Evolutionary conservation across 495 filamentous ascomycete species (phyloP), one percentile per base, ranked within the genome.

Genomic region (Penicillium salamii): DNA sequence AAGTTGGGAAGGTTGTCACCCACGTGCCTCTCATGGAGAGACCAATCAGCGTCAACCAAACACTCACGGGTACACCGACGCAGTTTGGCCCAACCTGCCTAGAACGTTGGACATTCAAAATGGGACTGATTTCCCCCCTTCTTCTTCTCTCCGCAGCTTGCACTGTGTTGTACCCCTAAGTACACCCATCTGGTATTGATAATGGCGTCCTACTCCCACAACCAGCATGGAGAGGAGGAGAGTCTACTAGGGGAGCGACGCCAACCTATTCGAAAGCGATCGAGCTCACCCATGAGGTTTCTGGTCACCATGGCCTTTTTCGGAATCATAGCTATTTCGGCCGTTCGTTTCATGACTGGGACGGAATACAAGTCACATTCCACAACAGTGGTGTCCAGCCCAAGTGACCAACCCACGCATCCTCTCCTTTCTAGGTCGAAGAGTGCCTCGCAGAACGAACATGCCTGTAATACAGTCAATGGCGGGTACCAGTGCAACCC

Each of bases 401-500:
- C 18, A 9, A 24, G 5, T 24, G 46, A 40, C 24, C 24, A 29
- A 18, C 35, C 24, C 14, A 1, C 4, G 7, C 3, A 23, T 5
- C 18, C 34, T 1, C 17, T 24, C 11, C n/a, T 17, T 14, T n/a
- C 28, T 12, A 32, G 8, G 7, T 23, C 35, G 0, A 32, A 23
- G 36, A 48, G 26, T 21, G 17, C 18, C 3, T 19, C 20, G 21
- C 33, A 8, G 14, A 7, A 8, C 3, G 43, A n/a, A n/a, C 24
- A 18, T 5, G 28, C 57, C 12, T 91, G 87, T 65, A 83, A 86
- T 59, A 79, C 73, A 2, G 67, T 83, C 12, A 53, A 78, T 12
- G 56, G 66, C 41, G 89, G 88, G 21, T 90, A 83, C 62, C 79
- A 83, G 52, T 88, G 83, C 63, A 67, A 72, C 28, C 49, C 74